Conservation (phyloP, 495 filamentous ascomycete genomes). For the Neurospora tetrasperma region DNA sequence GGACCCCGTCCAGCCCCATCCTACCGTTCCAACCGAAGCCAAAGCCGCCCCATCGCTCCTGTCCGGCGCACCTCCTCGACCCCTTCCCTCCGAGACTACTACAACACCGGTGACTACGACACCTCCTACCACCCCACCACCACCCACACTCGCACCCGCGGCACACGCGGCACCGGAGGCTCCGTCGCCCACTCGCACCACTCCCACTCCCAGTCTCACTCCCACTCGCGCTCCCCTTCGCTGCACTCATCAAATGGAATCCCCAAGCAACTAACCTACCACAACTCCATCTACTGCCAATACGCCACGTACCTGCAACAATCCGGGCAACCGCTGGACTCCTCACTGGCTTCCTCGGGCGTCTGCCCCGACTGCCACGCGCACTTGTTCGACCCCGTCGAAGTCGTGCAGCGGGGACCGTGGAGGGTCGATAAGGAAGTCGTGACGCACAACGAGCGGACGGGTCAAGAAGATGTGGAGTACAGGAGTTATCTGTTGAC, state of each 20-base stretch:
- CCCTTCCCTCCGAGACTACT: conserved; percentile 10
- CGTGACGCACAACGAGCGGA: conserved; percentile 1
- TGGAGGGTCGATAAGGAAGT: conserved; percentile 25
- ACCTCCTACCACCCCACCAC: neutral
- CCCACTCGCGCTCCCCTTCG: neutral
- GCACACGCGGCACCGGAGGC: neutral
- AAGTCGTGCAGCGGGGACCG: neutral
- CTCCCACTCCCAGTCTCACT: neutral
- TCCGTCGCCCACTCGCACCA: neutral
- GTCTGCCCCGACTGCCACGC: conserved; percentile 16
- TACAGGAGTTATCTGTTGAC: conserved; percentile 20
- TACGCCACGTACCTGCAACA: conserved; percentile 20
- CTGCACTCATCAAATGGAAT: neutral
- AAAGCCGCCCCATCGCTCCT: conserved; percentile 9
- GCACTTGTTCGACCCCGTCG: conserved; percentile 1
- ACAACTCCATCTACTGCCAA: conserved; percentile 20
- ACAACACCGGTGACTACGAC: neutral
- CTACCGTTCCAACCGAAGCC: neutral
- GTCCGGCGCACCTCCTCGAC: conserved; percentile 19
- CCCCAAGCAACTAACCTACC: neutral
- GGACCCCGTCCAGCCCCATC: neutral
- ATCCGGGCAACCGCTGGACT: conserved; percentile 2
- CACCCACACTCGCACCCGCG: neutral
- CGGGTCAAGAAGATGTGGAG: conserved; percentile 9
- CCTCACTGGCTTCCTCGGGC: neutral